A percentile compares a stretch with the other conserved stretches of the same genome.
Evolutionary conservation across 2,329 filamentous ascomycete genomes (phyloP).

Genomic region (Neofusicoccum kwambonambiense): DNA sequence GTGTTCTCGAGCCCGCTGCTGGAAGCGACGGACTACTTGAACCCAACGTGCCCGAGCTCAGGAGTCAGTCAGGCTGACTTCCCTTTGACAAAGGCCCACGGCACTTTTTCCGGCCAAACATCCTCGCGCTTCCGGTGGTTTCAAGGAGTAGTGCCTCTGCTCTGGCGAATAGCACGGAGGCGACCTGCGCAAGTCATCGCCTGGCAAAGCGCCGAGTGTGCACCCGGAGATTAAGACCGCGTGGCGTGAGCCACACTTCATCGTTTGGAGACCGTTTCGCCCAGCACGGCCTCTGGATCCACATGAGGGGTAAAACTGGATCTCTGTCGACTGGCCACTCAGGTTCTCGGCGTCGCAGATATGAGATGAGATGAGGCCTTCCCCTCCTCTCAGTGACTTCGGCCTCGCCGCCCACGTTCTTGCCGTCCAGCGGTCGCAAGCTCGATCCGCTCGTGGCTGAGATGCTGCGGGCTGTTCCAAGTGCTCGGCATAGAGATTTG

Average conservation of each 20-base stretch:
- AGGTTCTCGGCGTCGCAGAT: neutral
- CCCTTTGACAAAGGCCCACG: neutral
- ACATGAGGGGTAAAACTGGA: conserved; percentile 12
- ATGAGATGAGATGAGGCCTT: neutral
- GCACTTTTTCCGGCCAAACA: neutral
- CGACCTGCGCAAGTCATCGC: neutral
- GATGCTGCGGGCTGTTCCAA: too few relatives aligned
- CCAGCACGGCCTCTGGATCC: neutral
- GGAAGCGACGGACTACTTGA: neutral
- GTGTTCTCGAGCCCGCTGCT: neutral
- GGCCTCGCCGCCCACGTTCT: neutral
- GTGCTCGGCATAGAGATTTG: neutral
- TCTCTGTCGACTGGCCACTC: neutral
- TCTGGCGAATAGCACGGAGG: neutral
- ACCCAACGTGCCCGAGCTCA: neutral
- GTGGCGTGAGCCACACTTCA: conserved; percentile 15
- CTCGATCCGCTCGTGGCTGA: neutral
- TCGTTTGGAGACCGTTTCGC: neutral
- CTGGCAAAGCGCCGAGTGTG: conserved; percentile 1
- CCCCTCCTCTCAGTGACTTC: neutral
- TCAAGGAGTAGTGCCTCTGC: neutral
- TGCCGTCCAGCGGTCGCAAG: neutral
- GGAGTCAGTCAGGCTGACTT: neutral
- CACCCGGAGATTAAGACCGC: neutral
- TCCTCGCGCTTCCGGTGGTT: neutral